Conservation (phyloP, 768 basidiomycete genomes). For the Nidula microcarpa region DNA sequence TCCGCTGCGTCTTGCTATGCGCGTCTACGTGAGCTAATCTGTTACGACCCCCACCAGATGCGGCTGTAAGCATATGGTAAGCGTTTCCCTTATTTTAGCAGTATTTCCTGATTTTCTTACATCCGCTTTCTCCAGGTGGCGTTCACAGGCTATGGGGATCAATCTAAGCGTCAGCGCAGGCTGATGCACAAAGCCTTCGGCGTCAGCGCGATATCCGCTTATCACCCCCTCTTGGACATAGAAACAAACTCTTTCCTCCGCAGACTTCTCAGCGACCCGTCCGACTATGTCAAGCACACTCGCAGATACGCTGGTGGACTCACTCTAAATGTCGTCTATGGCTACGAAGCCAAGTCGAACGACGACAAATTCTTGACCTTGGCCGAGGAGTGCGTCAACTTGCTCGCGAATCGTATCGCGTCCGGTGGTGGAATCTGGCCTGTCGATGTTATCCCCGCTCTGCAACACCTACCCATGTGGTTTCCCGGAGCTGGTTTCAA, state of each 20-base stretch:
- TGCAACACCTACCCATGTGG: slow-evolving; percentile 62
- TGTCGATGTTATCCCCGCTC: slow-evolving; percentile 41
- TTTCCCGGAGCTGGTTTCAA: slow-evolving; percentile 68
- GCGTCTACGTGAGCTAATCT: background rate
- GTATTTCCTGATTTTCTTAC: background rate
- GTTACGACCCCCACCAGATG: slow-evolving; percentile 25
- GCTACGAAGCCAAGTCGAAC: slow-evolving; percentile 40
- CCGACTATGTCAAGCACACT: slow-evolving; percentile 29
- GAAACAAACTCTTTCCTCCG: slow-evolving; percentile 57
- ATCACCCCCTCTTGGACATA: slow-evolving; percentile 53
- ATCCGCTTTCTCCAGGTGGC: slow-evolving; percentile 37
- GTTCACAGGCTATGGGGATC: slow-evolving; percentile 64
- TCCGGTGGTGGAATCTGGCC: slow-evolving; percentile 46
- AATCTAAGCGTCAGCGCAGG: slow-evolving; percentile 59
- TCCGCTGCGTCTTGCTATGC: background rate
- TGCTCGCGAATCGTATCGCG: slow-evolving; percentile 38
- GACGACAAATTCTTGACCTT: slow-evolving; percentile 34
- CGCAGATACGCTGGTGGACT: slow-evolving; percentile 57
- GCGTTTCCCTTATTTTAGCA: slow-evolving; percentile 8
- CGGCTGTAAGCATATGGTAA: slow-evolving; percentile 66
- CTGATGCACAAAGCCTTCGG: slow-evolving; percentile 67
- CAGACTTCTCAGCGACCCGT: slow-evolving; percentile 44
- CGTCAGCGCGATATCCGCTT: slow-evolving; percentile 45
- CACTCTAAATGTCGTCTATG: slow-evolving; percentile 59
- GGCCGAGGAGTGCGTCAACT: slow-evolving; percentile 38